These are phyloP conservation scores for Solanum pinnatisectum DNA, from an alignment of 257 asterid genomes.

Conservation along the genomic window DNA sequence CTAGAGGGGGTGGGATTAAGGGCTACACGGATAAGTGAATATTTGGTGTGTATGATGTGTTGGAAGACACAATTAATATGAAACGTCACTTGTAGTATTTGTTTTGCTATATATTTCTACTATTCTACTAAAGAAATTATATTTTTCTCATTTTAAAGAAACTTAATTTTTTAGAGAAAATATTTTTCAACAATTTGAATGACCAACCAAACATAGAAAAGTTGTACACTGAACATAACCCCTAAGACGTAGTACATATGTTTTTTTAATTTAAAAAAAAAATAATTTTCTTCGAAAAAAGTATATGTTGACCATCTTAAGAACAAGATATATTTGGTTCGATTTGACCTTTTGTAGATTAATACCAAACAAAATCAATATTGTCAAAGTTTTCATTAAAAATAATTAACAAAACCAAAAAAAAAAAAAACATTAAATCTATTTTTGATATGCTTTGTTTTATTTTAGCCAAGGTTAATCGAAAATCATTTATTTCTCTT, in stretches of 20 bases:
- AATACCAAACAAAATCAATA: neutral
- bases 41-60: neutral
- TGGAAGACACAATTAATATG: neutral
- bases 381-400: neutral
- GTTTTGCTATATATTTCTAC: neutral
- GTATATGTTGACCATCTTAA: neutral
- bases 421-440: neutral
- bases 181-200: neutral
- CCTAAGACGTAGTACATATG: neutral
- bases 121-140: neutral
- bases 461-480: neutral
- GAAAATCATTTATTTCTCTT: neutral
- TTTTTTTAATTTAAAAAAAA: no score
- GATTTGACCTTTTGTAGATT: neutral
- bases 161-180: neutral
- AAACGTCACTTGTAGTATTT: neutral
- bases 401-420: neutral
- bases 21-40: neutral
- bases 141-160: neutral
- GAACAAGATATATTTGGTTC: neutral
- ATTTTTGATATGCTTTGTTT: neutral
- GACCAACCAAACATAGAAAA: neutral
- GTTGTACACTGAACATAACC: neutral
- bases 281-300: neutral
- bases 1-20: neutral